Conservation (phyloP, 257 asterid genomes). For the Solanum dulcamara region DNA sequence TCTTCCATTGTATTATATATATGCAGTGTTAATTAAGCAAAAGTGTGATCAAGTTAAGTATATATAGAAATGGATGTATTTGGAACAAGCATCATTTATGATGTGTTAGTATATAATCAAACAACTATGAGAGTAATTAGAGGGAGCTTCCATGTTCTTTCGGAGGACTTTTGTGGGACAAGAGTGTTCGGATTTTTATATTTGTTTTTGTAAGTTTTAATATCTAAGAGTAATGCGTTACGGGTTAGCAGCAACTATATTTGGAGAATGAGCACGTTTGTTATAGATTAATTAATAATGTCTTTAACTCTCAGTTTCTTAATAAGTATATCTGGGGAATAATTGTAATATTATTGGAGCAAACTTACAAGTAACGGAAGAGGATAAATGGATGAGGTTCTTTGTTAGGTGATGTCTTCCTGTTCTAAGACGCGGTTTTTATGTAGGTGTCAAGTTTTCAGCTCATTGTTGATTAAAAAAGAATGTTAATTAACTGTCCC, state of each 20-base stretch:
- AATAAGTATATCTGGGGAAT: not conserved
- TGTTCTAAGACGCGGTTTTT: constrained; percentile 6
- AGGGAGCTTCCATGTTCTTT: constrained; percentile 11
- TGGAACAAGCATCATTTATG: not conserved
- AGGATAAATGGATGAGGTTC: not conserved
- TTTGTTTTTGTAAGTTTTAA: not conserved
- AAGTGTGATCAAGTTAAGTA: not conserved
- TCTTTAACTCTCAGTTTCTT: not conserved
- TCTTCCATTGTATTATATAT: constrained; percentile 1
- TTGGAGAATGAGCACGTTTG: not conserved
- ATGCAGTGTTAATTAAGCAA: not conserved
- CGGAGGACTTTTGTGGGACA: not conserved
- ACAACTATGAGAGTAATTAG: not conserved
- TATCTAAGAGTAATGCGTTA: not conserved
- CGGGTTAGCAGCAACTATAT: not conserved
- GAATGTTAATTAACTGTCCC: not conserved
- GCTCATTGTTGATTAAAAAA: not conserved
- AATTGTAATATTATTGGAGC: not conserved
- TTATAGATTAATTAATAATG: not conserved
- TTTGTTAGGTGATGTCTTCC: not conserved
- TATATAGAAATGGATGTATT: not conserved
- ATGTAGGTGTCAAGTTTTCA: not conserved
- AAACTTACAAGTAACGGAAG: not conserved
- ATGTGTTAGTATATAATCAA: not conserved
- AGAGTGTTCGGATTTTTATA: not conserved